Evolutionary conservation across 164 flowering plant species (phyloP).

Genomic region (Berberis thunbergii): DNA sequence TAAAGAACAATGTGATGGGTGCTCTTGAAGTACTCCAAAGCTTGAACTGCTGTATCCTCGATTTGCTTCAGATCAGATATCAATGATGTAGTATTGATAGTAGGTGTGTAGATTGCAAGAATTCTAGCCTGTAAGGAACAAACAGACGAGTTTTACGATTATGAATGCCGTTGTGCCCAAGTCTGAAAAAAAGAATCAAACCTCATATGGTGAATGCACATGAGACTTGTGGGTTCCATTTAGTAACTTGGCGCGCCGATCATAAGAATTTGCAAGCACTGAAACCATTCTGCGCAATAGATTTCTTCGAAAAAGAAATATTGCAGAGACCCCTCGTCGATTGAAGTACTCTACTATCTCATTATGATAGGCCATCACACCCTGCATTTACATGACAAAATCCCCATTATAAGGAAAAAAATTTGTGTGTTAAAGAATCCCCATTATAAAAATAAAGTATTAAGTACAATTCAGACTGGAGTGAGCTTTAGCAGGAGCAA

Average conservation of each 20-base stretch:
- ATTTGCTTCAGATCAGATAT: constrained; percentile 28
- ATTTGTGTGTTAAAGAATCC: no score
- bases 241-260: constrained; percentile 39
- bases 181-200: constrained; percentile 13
- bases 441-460: no score
- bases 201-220: constrained; percentile 51
- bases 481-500: no score
- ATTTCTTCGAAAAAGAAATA: constrained; percentile 56
- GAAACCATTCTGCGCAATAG: constrained; percentile 50
- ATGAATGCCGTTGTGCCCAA: not conserved
- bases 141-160: not conserved
- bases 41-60: constrained; percentile 28
- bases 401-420: not conserved
- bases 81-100: constrained; percentile 28
- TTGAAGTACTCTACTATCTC: constrained; percentile 29
- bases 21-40: constrained; percentile 44
- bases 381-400: constrained; percentile 21
- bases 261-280: constrained; percentile 50
- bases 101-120: constrained; percentile 56
- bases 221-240: constrained; percentile 77
- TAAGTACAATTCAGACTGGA: no score
- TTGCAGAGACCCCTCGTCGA: constrained; percentile 34
- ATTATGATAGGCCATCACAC: constrained; percentile 28
- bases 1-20: constrained; percentile 50
- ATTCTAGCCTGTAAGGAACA: constrained; percentile 40